Evolutionary conservation across 495 filamentous ascomycete species (phyloP).

Genomic region (Elasticomyces elasticus): DNA sequence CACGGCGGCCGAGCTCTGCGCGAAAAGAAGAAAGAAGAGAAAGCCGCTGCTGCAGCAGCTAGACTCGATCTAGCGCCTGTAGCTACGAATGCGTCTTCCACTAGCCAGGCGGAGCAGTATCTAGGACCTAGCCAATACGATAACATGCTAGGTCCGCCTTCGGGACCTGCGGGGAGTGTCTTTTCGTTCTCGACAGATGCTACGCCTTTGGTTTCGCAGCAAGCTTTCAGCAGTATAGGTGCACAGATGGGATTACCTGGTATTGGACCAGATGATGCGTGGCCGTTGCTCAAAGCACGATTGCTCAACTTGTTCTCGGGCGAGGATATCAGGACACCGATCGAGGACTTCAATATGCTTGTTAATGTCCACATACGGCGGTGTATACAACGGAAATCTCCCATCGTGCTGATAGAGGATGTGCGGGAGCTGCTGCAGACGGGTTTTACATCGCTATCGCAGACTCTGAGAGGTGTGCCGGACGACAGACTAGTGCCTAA

Average conservation of each 20-base stretch:
- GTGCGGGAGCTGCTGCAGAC: constrained; percentile 67
- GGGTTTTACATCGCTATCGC: constrained; percentile 78
- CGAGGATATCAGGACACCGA: constrained; percentile 76
- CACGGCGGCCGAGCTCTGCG: constrained; percentile 77
- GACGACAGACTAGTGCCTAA: constrained; percentile 78
- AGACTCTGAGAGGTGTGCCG: constrained; percentile 60
- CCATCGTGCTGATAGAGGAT: constrained; percentile 49
- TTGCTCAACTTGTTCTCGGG: constrained; percentile 88
- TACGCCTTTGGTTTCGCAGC: constrained; percentile 2
- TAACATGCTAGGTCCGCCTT: constrained; percentile 21
- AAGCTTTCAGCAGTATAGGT: constrained; percentile 23
- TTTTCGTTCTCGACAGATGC: constrained; percentile 20
- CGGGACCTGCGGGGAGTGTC: constrained; percentile 11
- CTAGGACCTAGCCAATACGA: constrained; percentile 24
- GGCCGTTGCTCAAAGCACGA: constrained; percentile 86
- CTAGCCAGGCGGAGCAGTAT: constrained; percentile 9
- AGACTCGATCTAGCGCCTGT: constrained; percentile 29
- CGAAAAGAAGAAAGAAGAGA: constrained; percentile 84
- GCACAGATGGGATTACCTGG: constrained; percentile 59
- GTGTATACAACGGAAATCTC: constrained; percentile 32
- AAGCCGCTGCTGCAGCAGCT: constrained; percentile 40
- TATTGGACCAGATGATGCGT: constrained; percentile 83
- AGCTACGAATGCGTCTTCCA: constrained; percentile 1
- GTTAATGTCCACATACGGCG: constrained; percentile 40
- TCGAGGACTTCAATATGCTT: constrained; percentile 89